phyloP scores from a whole-genome alignment of 169 alveolate species.

The Plasmodium gonderi region DNA sequence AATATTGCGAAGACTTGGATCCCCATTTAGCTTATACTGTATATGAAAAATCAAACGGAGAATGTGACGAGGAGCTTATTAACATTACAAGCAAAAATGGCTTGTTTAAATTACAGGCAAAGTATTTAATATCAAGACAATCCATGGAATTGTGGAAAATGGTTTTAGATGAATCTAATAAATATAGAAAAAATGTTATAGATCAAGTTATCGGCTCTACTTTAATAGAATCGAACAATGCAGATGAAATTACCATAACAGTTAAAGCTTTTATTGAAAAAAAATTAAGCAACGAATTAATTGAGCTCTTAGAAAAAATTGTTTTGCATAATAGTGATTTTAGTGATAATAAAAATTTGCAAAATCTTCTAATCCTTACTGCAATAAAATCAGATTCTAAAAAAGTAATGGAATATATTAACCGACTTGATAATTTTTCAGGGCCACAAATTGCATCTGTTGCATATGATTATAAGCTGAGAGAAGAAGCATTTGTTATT shows the following conservation, averaged over 20 bases:
- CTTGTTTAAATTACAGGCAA: constrained; percentile 96
- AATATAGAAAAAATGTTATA: constrained; percentile 94
- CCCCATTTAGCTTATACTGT: constrained; percentile 99
- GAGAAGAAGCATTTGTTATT: constrained; percentile 95
- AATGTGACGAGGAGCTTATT: constrained; percentile 97
- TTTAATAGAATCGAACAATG: constrained; percentile 96
- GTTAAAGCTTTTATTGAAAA: constrained; percentile 99
- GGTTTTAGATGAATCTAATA: constrained; percentile 92
- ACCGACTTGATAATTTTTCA: constrained; percentile 97
- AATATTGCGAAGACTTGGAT: constrained; percentile 99
- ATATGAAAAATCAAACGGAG: constrained; percentile 98
- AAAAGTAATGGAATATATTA: constrained; percentile 90
- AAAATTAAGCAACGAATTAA: constrained; percentile 97
- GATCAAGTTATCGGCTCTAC: constrained; percentile 97
- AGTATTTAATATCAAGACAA: constrained; percentile 97
- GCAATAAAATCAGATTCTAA: constrained; percentile 83
- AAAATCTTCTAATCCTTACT: constrained; percentile 83
- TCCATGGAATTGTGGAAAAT: constrained; percentile 96
- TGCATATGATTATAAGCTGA: constrained; percentile 83
- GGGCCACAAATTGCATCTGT: constrained; percentile 96
- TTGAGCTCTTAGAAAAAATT: constrained; percentile 87
- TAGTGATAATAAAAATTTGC: constrained; percentile 95
- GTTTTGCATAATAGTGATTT: constrained; percentile 91
- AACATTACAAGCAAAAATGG: constrained; percentile 96
- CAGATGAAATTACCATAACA: constrained; percentile 96